Evolutionary conservation across 306 rosid species (phyloP), one percentile per base, ranked within the genome.

Genomic region (Clitoria ternatea): DNA sequence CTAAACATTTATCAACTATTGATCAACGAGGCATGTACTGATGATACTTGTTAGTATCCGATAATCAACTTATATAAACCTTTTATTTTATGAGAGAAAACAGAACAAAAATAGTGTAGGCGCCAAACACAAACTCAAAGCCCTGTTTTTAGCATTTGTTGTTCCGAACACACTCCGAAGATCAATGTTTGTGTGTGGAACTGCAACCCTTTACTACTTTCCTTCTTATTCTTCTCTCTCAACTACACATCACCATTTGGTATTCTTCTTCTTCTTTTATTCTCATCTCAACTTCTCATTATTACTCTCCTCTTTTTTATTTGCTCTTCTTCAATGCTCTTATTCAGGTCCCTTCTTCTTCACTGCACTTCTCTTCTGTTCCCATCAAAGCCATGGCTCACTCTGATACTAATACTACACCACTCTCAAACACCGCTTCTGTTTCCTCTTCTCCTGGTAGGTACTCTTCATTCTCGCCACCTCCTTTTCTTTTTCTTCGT

Each of bases 311-410:
- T 1, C 1, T 15, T 50, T 37, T 4, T 1, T 7, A 2, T 1
- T 11, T 35, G 19, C 44, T 26, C 4, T 7, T 4, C 0, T 14
- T 20, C 15, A 43, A 65, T 61, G 77, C 52, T 11, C 43, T 22
- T 40, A 52, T 37, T 49, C 79, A 79, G 69, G 49, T 72, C 56
- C 71, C 49, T 50, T 72, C 77, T 1, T 73, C 79, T 37, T 67
- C 80, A 26, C 66, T 72, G 52, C 75, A 43, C 37, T 72, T 77
- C 52, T 68, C 74, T 69, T 79, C 64, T 47, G 10, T 66, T 27
- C 72, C 84, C 32, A 71, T 88, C 79, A 84, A 66, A 78, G 88
- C 90, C 53, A 88, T 93, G 96, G 86, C 96, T n/a, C n/a, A n/a
- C n/a, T n/a, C n/a, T 18, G 74, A 86, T 4, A 65, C 69, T 30